These are phyloP conservation scores for Diplodia scrobiculata DNA, from an alignment of 2,329 filamentous ascomycete species.

Conservation along the genomic window DNA sequence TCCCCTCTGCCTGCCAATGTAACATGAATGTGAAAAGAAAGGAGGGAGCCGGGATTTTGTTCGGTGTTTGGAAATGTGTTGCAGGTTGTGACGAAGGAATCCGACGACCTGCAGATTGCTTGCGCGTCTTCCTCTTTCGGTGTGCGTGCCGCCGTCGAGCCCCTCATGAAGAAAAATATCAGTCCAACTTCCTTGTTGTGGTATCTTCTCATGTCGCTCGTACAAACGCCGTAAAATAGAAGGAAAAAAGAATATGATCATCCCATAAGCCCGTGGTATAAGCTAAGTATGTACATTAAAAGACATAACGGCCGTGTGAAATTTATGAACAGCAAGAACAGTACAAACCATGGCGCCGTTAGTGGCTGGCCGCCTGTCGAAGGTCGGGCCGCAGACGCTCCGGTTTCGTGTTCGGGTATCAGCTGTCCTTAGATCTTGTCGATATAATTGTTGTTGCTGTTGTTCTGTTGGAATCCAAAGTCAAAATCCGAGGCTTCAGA, in stretches of 20 bases:
- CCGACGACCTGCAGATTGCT: constrained; percentile 1
- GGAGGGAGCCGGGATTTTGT: constrained; percentile 1
- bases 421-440: constrained; percentile 25
- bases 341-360: constrained; percentile 16
- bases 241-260: not conserved
- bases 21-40: not conserved
- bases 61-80: not conserved
- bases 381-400: constrained; percentile 14
- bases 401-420: not conserved
- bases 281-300: constrained; percentile 29
- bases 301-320: constrained; percentile 18
- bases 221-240: constrained; percentile 22
- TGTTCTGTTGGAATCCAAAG: constrained; percentile 33
- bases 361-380: constrained; percentile 12
- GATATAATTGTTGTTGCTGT: not conserved
- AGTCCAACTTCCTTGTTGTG: constrained; percentile 19
- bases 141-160: constrained; percentile 13
- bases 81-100: not conserved
- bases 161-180: constrained; percentile 3
- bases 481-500: constrained; percentile 44
- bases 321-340: constrained; percentile 6
- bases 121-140: constrained; percentile 16
- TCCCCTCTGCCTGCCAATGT: not conserved
- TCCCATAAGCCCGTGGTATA: constrained; percentile 24
- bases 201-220: constrained; percentile 27